Conservation (phyloP, 1,284 basidiomycete species). For the Irpex sp. region DNA sequence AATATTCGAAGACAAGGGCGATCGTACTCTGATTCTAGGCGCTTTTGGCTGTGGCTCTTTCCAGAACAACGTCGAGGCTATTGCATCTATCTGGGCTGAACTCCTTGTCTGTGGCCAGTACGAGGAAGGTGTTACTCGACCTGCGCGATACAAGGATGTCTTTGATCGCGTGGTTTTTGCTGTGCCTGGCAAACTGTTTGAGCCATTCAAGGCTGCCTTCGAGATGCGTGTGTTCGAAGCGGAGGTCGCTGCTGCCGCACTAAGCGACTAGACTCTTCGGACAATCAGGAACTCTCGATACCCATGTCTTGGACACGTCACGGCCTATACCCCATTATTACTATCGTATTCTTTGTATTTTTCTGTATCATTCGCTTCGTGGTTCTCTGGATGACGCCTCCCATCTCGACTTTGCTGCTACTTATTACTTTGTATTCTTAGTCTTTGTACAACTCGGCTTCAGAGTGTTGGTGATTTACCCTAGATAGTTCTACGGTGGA, state of each 20-base stretch:
- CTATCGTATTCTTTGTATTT: background rate
- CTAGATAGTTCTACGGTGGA: background rate
- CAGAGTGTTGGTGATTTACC: background rate
- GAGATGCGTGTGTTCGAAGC: slow-evolving; percentile 40
- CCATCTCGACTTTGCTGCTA: background rate
- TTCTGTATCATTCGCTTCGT: background rate
- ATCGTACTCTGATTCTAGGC: slow-evolving; percentile 42
- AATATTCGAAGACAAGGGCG: slow-evolving; percentile 42
- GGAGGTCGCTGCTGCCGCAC: slow-evolving; percentile 28
- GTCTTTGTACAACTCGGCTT: background rate
- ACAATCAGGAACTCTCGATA: background rate
- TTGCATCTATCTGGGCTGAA: slow-evolving; percentile 60
- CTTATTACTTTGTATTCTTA: background rate
- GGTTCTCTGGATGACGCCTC: background rate
- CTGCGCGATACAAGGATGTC: slow-evolving; percentile 35
- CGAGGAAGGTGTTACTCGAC: slow-evolving; percentile 13
- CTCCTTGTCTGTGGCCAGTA: slow-evolving; percentile 39
- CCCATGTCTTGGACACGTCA: background rate
- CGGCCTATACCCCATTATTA: background rate
- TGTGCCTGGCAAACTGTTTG: slow-evolving; percentile 34
- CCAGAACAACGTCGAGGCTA: slow-evolving; percentile 40
- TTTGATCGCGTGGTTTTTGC: slow-evolving; percentile 46
- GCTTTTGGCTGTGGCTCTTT: slow-evolving; percentile 44
- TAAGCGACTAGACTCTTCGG: background rate
- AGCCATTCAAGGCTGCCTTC: slow-evolving; percentile 39